phyloP scores from a whole-genome alignment of 768 basidiomycete genomes.

The Boletus bicolor region DNA sequence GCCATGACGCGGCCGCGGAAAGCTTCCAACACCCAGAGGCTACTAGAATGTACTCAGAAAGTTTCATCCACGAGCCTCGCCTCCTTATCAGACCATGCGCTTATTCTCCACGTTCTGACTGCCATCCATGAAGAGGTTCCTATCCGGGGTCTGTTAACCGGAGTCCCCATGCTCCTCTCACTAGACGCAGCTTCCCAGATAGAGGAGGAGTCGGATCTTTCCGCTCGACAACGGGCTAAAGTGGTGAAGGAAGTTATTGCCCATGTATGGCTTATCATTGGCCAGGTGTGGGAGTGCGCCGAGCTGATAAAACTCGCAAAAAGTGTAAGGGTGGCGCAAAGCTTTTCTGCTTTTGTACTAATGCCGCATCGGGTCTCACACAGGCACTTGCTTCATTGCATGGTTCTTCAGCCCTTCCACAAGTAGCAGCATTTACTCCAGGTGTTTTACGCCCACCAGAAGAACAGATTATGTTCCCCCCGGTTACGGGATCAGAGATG shows the following conservation, averaged over 20 bases:
- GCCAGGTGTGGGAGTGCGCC: constrained; percentile 62
- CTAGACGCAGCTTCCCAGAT: constrained; percentile 53
- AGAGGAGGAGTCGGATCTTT: constrained; percentile 39
- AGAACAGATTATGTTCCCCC: constrained; percentile 42
- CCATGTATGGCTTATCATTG: constrained; percentile 66
- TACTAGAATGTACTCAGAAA: constrained; percentile 46
- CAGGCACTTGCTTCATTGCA: constrained; percentile 49
- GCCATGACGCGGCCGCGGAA: constrained; percentile 55
- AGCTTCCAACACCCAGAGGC: constrained; percentile 48
- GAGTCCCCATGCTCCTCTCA: constrained; percentile 84
- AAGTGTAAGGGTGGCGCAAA: constrained; percentile 42
- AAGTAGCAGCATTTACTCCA: constrained; percentile 32
- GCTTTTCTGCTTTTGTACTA: constrained; percentile 14
- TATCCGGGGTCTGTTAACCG: constrained; percentile 66
- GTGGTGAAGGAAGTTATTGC: constrained; percentile 63
- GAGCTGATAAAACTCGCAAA: constrained; percentile 54
- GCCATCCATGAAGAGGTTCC: constrained; percentile 73
- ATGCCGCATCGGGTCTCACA: constrained; percentile 6
- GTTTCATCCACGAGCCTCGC: constrained; percentile 49
- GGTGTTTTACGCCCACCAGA: constrained; percentile 45
- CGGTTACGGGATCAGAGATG: constrained; percentile 21
- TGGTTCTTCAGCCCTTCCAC: constrained; percentile 37
- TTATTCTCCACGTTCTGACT: constrained; percentile 63
- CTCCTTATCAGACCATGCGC: constrained; percentile 69
- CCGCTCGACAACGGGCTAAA: constrained; percentile 42